phyloP scores from a whole-genome alignment of 1,139 yeast genomes.

The Protomyces gravidus region DNA sequence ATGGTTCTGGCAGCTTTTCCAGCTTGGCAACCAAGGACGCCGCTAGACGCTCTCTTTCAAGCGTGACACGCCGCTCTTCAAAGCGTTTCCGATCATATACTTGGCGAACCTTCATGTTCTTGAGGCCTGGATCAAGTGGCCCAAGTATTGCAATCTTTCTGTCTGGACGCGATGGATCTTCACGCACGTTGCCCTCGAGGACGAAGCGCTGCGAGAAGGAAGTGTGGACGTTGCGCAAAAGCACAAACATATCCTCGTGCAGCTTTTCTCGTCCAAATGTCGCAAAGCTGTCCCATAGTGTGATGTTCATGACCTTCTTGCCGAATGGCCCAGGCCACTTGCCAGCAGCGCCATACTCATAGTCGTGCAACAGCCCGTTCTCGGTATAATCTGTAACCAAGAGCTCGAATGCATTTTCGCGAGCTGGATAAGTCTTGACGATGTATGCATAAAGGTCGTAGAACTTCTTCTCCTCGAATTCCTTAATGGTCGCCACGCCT shows the following conservation, averaged over 20 bases:
- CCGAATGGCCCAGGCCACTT: constrained; percentile 30
- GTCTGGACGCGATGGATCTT: constrained; percentile 24
- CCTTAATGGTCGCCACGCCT: constrained; percentile 7
- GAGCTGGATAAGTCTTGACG: constrained; percentile 26
- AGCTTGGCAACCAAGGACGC: constrained; percentile 3
- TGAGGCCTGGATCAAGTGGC: constrained; percentile 7
- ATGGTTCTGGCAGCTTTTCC: constrained; percentile 17
- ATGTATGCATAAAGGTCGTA: constrained; percentile 28
- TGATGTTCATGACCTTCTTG: constrained; percentile 14
- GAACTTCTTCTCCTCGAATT: constrained; percentile 13
- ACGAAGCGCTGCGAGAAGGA: constrained; percentile 9
- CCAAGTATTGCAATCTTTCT: constrained; percentile 8
- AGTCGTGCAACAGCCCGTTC: constrained; percentile 11
- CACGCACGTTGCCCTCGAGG: constrained; percentile 28
- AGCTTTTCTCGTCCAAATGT: constrained; percentile 22
- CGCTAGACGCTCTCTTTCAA: constrained; percentile 13
- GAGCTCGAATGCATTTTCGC: constrained; percentile 25
- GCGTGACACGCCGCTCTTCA: not conserved
- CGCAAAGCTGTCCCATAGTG: constrained; percentile 29
- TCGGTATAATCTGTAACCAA: constrained; percentile 29
- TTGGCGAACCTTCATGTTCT: constrained; percentile 21
- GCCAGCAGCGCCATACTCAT: constrained; percentile 19
- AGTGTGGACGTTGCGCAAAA: constrained; percentile 21
- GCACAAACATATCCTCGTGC: constrained; percentile 20
- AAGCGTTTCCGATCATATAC: constrained; percentile 1